Base-by-base conservation (phyloP, 2,329 filamentous ascomycete species). In the Cercospora canescens region DNA sequence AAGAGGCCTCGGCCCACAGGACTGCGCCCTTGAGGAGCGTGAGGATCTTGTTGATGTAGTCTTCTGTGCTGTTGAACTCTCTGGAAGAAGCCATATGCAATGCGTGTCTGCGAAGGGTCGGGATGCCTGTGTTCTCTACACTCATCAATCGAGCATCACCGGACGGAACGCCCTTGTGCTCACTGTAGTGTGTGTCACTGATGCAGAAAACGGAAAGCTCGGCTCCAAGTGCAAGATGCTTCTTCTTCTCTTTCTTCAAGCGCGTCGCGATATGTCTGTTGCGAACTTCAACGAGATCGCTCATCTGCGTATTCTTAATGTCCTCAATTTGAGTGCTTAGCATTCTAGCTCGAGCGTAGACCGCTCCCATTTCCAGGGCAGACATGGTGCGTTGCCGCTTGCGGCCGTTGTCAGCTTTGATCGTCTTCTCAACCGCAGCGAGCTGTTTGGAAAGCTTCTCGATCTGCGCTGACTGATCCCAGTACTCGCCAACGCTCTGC, bases 221-320 rank as follows among this genome's bases (percentile, higher is more conserved):
- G 2, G 26, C 50, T 5, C 65, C 65, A 0, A 39, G 9, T 1
- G 67, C 55, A 9, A 73, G 50, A 32, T 69, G 63, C 18, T 67
- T 35, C n/a, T 62, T 5, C 39, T 66, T 68, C 9, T 59, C 59
- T 21, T 63, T 6, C 16, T 62, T 64, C 14, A 75, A 54, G 4
- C 39, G 18, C 3, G 26, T 9, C 0, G 32, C 62, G 54, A 72
- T 62, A 6, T 63, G 26, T 1, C 21, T 7, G 32, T 73, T 75
- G 50, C 73, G 71, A 1, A 67, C 60, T 2, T 69, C n/a, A 2
- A 75, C 71, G 1, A 72, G 55, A 1, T 28, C 21, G 2, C 61
- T 62, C 16, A 69, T 67, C 5, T 67, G 62, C 21, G 61, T 35
- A 4, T 60, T 41, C 26, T 63, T 62, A 83, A 85, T 71, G 18